Base-by-base conservation (phyloP, 176 grass and related monocot genomes). In the Luzula sylvatica region DNA sequence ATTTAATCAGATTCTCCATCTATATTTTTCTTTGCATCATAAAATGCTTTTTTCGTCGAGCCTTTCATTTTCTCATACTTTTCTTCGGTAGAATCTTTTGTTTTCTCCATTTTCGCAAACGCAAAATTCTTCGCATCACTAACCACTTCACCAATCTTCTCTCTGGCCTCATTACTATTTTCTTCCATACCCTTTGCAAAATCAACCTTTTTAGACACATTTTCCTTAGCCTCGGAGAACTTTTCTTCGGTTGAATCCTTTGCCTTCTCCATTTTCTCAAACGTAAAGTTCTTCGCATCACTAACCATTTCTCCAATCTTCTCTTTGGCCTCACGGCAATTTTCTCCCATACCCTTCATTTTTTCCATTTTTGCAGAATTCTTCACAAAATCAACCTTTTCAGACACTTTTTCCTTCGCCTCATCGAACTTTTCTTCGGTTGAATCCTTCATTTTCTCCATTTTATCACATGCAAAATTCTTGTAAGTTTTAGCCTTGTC, bases 141-240 rank as follows among this genome's bases (percentile, higher is more conserved):
- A 6, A 44, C 25, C 20, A 26, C 47, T 40, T 49, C 59, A 29
- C n/a, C 25, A 21, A 64, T 30, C 25, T 35, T 64, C 17, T 64
- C 42, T 44, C 45, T 62, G 0, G 22, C 27, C 1, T 35, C 30
- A 35, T 35, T 9, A 35, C 9, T 7, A 35, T 35, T 35, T 35
- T 35, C 30, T 7, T 35, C 30, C 0, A 35, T 35, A 2, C 30
- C 9, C 57, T 61, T 61, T 2, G n/a, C 14, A 61, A 25, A 20
- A 6, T 42, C 20, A 43, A 23, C 19, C 23, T 58, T 20, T 20
- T 40, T 27, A 20, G 13, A 11, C 20, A 58, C 43, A 40, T 41
- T 52, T 69, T 77, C 52, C 44, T 44, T 66, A 53, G n/a, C 29
- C 50, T 65, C 24, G 6, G 76, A 4, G 6, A 41, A 60, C 38